Evolutionary conservation across 2,329 filamentous ascomycete species (phyloP).

Genomic region (Cytospora chrysosperma): DNA sequence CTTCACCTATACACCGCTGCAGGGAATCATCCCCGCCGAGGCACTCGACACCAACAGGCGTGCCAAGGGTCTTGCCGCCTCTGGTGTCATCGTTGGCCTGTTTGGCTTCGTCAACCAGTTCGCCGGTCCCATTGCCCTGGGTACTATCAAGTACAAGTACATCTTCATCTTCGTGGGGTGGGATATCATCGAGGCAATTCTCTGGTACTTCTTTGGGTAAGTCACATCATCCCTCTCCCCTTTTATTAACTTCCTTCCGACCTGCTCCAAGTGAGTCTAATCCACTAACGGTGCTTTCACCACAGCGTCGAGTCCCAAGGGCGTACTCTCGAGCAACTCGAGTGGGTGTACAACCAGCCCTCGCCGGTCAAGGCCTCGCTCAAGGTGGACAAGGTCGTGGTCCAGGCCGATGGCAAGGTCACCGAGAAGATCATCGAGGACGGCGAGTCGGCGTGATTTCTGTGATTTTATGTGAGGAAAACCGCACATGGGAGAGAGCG

Average conservation of each 20-base stretch:
- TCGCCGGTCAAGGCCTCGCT: conserved; percentile 50
- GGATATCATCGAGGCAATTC: conserved; percentile 42
- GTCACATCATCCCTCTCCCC: conserved; percentile 21
- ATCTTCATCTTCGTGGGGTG: conserved; percentile 50
- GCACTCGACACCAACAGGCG: conserved; percentile 48
- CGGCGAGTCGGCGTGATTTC: neutral
- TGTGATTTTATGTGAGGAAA: neutral
- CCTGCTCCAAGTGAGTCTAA: neutral
- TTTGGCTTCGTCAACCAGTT: conserved; percentile 51
- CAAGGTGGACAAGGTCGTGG: conserved; percentile 46
- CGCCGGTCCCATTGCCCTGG: conserved; percentile 45
- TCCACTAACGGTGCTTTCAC: conserved; percentile 1
- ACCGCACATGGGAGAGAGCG: neutral
- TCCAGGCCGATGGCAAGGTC: conserved; percentile 45
- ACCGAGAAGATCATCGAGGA: conserved; percentile 42
- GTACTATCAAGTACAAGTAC: conserved; percentile 43
- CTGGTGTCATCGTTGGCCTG: conserved; percentile 44
- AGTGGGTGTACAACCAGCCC: conserved; percentile 50
- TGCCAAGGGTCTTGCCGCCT: conserved; percentile 47
- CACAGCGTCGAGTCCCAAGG: conserved; percentile 50
- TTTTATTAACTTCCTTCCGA: no score
- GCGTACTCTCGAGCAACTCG: conserved; percentile 49
- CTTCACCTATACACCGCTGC: conserved; percentile 50
- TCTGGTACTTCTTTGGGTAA: conserved; percentile 48
- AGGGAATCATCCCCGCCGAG: conserved; percentile 47